Evolutionary conservation across 139 green algal genomes (phyloP).

Genomic region (Zygnema circumcarinatum): DNA sequence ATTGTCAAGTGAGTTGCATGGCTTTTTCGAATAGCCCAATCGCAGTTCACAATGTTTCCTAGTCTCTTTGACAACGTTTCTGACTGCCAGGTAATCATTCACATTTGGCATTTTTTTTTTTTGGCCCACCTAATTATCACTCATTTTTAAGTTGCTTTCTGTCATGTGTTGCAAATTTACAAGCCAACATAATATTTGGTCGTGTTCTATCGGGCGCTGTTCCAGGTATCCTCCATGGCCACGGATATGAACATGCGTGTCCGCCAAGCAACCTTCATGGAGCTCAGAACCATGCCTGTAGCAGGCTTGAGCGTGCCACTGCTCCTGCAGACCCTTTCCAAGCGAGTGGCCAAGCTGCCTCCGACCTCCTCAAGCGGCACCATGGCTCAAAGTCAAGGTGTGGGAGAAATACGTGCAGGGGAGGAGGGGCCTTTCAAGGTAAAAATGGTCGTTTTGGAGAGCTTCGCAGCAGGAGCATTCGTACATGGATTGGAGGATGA

Average conservation of each 20-base stretch:
- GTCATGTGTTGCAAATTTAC: not conserved
- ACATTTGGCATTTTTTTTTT: not conserved
- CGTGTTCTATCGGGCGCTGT: not conserved
- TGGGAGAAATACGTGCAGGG: not conserved
- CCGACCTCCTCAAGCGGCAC: not conserved
- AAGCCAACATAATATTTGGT: not conserved
- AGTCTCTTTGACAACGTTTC: not conserved
- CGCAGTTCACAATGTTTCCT: not conserved
- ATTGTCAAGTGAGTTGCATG: no score
- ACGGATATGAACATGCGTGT: not conserved
- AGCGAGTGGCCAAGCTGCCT: not conserved
- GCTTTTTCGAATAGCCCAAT: not conserved
- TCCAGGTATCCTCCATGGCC: not conserved
- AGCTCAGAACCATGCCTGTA: not conserved
- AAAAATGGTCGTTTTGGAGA: not conserved
- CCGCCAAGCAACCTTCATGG: not conserved
- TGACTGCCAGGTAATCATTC: no score
- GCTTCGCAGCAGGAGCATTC: not conserved
- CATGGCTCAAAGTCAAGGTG: not conserved
- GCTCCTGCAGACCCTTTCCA: not conserved
- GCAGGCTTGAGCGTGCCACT: not conserved
- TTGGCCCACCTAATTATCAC: not conserved
- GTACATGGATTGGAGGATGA: not conserved
- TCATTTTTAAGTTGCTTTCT: not conserved
- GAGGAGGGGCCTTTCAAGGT: not conserved